Evolutionary conservation across 495 filamentous ascomycete species (phyloP).

Genomic region (Xylaria flabelliformis): DNA sequence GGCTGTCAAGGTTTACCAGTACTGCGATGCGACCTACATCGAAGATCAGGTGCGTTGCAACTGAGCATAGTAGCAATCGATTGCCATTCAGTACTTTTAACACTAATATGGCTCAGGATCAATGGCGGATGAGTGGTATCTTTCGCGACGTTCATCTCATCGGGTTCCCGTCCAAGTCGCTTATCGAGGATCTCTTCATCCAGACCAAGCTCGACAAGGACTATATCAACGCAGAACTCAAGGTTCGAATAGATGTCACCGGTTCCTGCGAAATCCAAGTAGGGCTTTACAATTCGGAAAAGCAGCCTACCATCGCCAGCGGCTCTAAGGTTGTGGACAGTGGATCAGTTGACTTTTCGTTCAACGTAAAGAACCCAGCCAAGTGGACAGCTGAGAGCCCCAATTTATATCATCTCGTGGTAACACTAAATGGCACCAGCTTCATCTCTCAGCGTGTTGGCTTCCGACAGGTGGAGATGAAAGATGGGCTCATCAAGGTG

Average conservation of each 20-base stretch:
- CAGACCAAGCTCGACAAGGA: constrained; percentile 59
- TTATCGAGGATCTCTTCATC: constrained; percentile 66
- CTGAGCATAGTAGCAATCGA: background rate
- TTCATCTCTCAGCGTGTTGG: constrained; percentile 59
- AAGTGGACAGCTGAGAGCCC: constrained; percentile 76
- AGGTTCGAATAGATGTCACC: constrained; percentile 51
- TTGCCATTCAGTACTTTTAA: no score
- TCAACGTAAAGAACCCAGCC: constrained; percentile 52
- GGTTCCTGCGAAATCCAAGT: constrained; percentile 41
- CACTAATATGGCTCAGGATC: constrained; percentile 35
- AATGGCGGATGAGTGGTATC: constrained; percentile 49
- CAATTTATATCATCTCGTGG: constrained; percentile 58
- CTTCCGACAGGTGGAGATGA: constrained; percentile 65
- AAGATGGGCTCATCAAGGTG: constrained; percentile 61
- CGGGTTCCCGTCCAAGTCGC: constrained; percentile 54
- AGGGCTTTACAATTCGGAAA: constrained; percentile 42
- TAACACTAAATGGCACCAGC: constrained; percentile 40
- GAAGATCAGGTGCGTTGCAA: constrained; percentile 60
- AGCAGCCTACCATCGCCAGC: constrained; percentile 30
- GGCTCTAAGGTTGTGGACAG: constrained; percentile 24
- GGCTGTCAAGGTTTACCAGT: constrained; percentile 66
- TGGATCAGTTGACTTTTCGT: constrained; percentile 40
- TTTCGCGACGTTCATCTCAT: constrained; percentile 71
- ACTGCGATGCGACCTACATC: constrained; percentile 68
- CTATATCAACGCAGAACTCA: constrained; percentile 61